phyloP scores from a whole-genome alignment of 1,139 yeast genomes.

The Meyerozyma athensensis region DNA sequence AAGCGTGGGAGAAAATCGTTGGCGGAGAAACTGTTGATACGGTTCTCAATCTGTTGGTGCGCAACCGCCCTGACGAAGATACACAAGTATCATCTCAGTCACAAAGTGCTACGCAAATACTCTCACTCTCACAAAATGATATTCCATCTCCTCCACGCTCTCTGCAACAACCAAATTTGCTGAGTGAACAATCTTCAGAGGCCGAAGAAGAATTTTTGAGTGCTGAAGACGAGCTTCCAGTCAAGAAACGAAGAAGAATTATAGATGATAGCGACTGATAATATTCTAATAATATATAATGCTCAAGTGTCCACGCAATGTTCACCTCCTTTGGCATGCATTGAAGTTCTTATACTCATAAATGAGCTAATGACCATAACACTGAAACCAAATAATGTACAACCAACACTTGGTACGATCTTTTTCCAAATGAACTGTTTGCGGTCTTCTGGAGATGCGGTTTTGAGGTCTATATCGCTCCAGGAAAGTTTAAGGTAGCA shows the following conservation, averaged over 20 bases:
- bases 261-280: slow-evolving; percentile 24
- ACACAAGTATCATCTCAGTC: not conserved
- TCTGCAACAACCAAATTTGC: no score
- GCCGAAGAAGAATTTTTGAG: slow-evolving; percentile 18
- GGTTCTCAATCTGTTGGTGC: not conserved
- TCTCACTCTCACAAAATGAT: not conserved
- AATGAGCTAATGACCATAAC: slow-evolving; percentile 77
- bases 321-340: slow-evolving; percentile 23
- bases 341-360: slow-evolving; percentile 60
- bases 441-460: slow-evolving; percentile 29
- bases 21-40: not conserved
- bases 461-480: slow-evolving; percentile 36
- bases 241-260: slow-evolving; percentile 14
- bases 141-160: no score
- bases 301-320: slow-evolving; percentile 36
- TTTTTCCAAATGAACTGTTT: slow-evolving; percentile 25
- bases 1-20: slow-evolving; percentile 25
- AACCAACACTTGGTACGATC: slow-evolving; percentile 51
- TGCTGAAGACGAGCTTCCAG: slow-evolving; percentile 9
- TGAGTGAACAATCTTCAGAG: no score
- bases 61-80: not conserved
- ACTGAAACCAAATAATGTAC: slow-evolving; percentile 66
- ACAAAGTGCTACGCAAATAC: not conserved
- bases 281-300: slow-evolving; percentile 6
- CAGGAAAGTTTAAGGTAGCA: slow-evolving; percentile 68